phyloP scores from a whole-genome alignment of 129 eudicot species.

The Chrysanthemum lavandulifolium region DNA sequence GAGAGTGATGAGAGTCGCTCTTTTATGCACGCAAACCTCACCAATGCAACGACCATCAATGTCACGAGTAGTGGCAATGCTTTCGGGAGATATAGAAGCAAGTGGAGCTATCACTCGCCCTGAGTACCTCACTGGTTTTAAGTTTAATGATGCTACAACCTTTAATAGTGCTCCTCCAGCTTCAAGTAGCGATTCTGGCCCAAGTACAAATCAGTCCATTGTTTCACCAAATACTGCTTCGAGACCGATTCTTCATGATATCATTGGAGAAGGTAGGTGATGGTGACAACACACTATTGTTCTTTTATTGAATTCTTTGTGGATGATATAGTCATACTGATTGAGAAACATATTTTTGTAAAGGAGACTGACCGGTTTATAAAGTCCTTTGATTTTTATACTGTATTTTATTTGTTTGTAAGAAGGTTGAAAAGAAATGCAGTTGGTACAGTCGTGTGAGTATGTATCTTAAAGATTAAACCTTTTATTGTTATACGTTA shows the following conservation, averaged over 20 bases:
- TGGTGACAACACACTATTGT: conserved; percentile 7
- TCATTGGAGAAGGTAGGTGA: conserved; percentile 39
- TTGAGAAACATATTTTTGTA: too few species aligned
- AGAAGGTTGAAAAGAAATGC: too few species aligned
- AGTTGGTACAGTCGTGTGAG: too few species aligned
- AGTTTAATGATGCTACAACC: conserved; percentile 42
- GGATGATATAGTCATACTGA: too few species aligned
- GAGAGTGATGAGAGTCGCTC: conserved; percentile 52
- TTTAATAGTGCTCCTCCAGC: conserved; percentile 18
- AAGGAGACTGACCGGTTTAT: too few species aligned
- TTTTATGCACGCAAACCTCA: conserved; percentile 74
- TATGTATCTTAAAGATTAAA: too few species aligned
- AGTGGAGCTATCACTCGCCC: conserved; percentile 48
- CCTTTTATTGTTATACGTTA: too few species aligned
- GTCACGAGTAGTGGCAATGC: conserved; percentile 87
- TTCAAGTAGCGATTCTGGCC: background rate
- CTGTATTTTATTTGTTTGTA: too few species aligned
- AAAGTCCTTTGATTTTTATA: too few species aligned
- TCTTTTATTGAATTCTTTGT: too few species aligned
- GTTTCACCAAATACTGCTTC: conserved; percentile 18
- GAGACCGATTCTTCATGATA: conserved; percentile 29
- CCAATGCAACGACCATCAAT: conserved; percentile 65
- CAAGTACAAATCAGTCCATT: conserved; percentile 20
- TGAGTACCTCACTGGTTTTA: conserved; percentile 59
- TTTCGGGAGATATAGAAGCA: conserved; percentile 64